Evolutionary conservation across 2,329 filamentous ascomycete genomes (phyloP).

Genomic region (Orbilia oligospora): DNA sequence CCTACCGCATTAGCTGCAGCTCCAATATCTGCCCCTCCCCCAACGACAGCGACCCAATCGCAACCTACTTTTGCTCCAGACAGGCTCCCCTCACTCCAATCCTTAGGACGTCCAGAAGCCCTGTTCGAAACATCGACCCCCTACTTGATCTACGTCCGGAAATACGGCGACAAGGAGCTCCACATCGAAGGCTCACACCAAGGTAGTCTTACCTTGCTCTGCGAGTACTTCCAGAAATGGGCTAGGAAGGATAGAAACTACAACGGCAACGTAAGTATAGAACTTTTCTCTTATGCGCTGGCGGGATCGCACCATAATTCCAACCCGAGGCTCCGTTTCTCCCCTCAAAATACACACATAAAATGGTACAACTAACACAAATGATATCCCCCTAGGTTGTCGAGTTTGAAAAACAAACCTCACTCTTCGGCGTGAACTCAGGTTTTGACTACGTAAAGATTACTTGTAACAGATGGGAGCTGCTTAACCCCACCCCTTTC

Average conservation of each 20-base stretch:
- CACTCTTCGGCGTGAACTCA: conserved; percentile 48
- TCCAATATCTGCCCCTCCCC: conserved; percentile 19
- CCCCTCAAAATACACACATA: neutral
- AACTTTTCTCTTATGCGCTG: neutral
- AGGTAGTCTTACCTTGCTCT: conserved; percentile 49
- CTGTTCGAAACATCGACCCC: conserved; percentile 53
- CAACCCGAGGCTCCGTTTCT: neutral
- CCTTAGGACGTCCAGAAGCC: conserved; percentile 40
- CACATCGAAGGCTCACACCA: conserved; percentile 60
- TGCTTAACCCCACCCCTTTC: conserved; percentile 57
- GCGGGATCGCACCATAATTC: too few relatives aligned
- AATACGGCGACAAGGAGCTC: conserved; percentile 56
- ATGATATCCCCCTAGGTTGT: conserved; percentile 34
- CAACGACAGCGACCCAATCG: conserved; percentile 11
- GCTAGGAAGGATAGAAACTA: conserved; percentile 55
- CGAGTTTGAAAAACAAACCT: conserved; percentile 55
- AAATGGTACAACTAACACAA: conserved; percentile 16
- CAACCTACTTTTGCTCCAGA: conserved; percentile 36
- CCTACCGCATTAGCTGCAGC: conserved; percentile 26
- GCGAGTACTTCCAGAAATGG: conserved; percentile 60
- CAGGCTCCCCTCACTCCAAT: conserved; percentile 36
- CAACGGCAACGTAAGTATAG: conserved; percentile 51
- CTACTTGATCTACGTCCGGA: conserved; percentile 57
- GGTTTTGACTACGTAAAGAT: conserved; percentile 59
- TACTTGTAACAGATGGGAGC: conserved; percentile 56